Evolutionary conservation across 1,284 basidiomycete species (phyloP).

Genomic region (Ceratobasidium sp.): DNA sequence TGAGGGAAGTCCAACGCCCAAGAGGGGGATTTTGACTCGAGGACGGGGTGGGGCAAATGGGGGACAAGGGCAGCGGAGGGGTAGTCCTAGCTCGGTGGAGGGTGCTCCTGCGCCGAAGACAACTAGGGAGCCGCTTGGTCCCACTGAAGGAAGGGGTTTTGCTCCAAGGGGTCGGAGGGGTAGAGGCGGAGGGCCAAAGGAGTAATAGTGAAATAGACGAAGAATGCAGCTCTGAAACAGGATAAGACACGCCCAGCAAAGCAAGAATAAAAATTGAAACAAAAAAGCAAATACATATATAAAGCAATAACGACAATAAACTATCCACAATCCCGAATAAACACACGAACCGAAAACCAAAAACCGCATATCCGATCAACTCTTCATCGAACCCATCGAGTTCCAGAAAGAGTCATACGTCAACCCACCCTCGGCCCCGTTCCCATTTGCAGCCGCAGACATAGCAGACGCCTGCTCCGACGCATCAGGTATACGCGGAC

Average conservation of each 20-base stretch:
- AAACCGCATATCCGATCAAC: background rate
- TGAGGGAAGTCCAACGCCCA: slow-evolving; percentile 29
- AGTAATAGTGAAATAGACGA: slow-evolving; percentile 8
- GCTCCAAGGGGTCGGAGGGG: slow-evolving; percentile 30
- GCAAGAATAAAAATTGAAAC: slow-evolving; percentile 24
- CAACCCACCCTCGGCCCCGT: slow-evolving; percentile 2
- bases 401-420: slow-evolving; percentile 45
- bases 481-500: slow-evolving; percentile 32
- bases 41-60: slow-evolving; percentile 31
- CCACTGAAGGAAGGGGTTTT: slow-evolving; percentile 29
- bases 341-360: background rate
- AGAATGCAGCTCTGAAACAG: background rate
- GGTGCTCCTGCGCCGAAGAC: background rate
- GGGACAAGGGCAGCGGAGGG: slow-evolving; percentile 24
- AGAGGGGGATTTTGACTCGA: slow-evolving; percentile 36
- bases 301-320: slow-evolving; percentile 9
- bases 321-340: slow-evolving; percentile 17
- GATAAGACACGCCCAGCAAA: background rate
- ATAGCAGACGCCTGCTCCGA: background rate
- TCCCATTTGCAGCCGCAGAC: background rate
- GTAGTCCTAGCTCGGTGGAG: slow-evolving; percentile 21
- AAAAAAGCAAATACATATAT: slow-evolving; percentile 11
- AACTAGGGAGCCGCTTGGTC: slow-evolving; percentile 26
- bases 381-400: slow-evolving; percentile 21
- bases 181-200: slow-evolving; percentile 8